Evolutionary conservation across 495 filamentous ascomycete genomes (phyloP), one percentile per base, ranked within the genome.

Genomic region (Zalerion maritima): DNA sequence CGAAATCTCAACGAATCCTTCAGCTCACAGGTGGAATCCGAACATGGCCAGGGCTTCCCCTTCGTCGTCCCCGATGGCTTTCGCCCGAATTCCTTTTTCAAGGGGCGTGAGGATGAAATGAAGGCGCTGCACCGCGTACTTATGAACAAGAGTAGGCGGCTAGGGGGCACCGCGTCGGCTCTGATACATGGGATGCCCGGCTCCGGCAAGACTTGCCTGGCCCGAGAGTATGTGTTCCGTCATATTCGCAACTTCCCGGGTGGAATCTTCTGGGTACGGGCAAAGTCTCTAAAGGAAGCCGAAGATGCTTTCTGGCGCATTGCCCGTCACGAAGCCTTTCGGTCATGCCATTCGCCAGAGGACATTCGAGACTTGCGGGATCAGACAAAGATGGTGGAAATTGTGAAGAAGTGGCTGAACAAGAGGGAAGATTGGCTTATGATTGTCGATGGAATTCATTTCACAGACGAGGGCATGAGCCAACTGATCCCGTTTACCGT

Each of bases 151-250:
- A 74, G 70, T 37, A 64, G 62, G 39, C 59, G 79, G 13, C 57
- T 58, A 10, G 59, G 74, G 34, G 69, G 75, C 5, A 73, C 75
- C 2, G 72, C 69, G 26, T 75, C 71, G 9, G 77, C 84, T 4
- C 54, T 84, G 5, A 67, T 89, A 20, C 69, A 71, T 37, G 75
- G 75, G 25, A 67, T 80, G 18, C 72, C 81, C n/a, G 81, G 81
- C 9, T 71, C 71, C 1, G 81, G 81, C 13, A 89, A 89, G 50
- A 78, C 78, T 1, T 80, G 86, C 46, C 55, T 87, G n/a, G 79
- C 78, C 19, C 64, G 81, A 5, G 67, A 89, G 49, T 89, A 86
- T 40, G 76, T 85, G 28, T 82, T 79, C 31, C 54, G 61, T 14
- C 69, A 81, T 33, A 64, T 60, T 12, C 61, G 65, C 6, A 61